Evolutionary conservation across 768 basidiomycete species (phyloP).

Genomic region (Grammothele lineata): DNA sequence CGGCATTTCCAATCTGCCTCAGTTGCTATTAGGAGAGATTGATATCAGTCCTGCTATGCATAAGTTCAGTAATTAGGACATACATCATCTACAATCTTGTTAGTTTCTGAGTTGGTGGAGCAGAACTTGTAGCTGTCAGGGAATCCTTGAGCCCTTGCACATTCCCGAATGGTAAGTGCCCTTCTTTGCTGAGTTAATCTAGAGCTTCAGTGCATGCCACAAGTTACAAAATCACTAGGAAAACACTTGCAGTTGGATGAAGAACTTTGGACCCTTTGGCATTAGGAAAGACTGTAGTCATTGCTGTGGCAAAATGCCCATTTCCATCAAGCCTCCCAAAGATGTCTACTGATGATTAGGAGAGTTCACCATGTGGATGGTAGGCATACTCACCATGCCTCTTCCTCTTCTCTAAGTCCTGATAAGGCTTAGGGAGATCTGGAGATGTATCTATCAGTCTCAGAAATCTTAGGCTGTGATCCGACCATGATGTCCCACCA

Average conservation of each 20-base stretch:
- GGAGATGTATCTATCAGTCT: too few species aligned
- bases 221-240: too few species aligned
- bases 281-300: constrained; percentile 54
- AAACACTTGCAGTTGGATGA: constrained; percentile 45
- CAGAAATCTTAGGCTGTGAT: too few species aligned
- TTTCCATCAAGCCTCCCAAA: constrained; percentile 54
- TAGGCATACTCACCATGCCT: too few species aligned
- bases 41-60: constrained; percentile 1
- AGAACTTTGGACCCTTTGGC: constrained; percentile 41
- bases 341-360: constrained; percentile 11
- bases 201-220: not conserved
- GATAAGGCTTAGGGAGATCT: too few species aligned
- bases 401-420: too few species aligned
- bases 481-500: too few species aligned
- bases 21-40: constrained; percentile 63
- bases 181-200: constrained; percentile 56
- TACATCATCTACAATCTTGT: constrained; percentile 47
- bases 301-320: constrained; percentile 56
- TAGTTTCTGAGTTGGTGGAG: constrained; percentile 37
- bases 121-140: constrained; percentile 65
- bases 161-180: constrained; percentile 61
- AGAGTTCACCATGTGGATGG: too few species aligned
- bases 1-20: constrained; percentile 77
- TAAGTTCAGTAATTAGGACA: constrained; percentile 20
- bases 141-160: constrained; percentile 75